Conservation (phyloP, 2,329 filamentous ascomycete species). For the Botryotinia narcissicola region DNA sequence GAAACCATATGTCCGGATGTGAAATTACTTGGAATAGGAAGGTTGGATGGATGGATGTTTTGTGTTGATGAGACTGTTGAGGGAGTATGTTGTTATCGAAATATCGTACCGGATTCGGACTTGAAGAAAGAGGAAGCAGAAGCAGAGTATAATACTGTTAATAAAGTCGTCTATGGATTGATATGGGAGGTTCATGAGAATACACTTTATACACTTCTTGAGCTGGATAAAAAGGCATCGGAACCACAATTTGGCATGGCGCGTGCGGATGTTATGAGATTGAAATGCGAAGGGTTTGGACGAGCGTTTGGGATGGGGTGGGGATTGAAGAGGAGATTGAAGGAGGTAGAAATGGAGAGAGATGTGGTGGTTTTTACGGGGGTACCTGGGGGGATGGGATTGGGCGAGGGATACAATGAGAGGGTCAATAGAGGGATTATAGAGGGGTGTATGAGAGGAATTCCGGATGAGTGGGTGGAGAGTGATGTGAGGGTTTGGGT, state of each 20-base stretch:
- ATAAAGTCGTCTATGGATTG: background rate
- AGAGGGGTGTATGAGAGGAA: background rate
- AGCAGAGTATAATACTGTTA: background rate
- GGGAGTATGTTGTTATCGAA: background rate
- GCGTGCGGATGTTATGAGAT: background rate
- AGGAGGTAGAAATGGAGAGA: background rate
- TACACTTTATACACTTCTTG: background rate
- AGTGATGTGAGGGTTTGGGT: constrained; percentile 16
- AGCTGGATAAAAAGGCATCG: background rate
- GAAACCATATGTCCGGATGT: background rate
- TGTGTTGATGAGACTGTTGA: background rate
- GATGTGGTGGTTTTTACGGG: constrained; percentile 7
- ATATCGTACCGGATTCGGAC: background rate
- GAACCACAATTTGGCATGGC: background rate
- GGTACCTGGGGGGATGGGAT: fast-evolving
- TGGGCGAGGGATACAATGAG: background rate
- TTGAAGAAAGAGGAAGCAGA: background rate
- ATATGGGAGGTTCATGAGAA: constrained; percentile 4
- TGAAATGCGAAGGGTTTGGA: background rate
- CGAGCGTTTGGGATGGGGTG: constrained; percentile 3
- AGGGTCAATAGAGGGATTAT: constrained; percentile 6
- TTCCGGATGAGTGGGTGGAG: constrained; percentile 14
- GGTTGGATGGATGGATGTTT: constrained; percentile 7
- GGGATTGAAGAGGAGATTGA: background rate
- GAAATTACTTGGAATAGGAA: background rate